phyloP scores from a whole-genome alignment of 805 yeast genomes.

The Saccharomycopsis sp. region DNA sequence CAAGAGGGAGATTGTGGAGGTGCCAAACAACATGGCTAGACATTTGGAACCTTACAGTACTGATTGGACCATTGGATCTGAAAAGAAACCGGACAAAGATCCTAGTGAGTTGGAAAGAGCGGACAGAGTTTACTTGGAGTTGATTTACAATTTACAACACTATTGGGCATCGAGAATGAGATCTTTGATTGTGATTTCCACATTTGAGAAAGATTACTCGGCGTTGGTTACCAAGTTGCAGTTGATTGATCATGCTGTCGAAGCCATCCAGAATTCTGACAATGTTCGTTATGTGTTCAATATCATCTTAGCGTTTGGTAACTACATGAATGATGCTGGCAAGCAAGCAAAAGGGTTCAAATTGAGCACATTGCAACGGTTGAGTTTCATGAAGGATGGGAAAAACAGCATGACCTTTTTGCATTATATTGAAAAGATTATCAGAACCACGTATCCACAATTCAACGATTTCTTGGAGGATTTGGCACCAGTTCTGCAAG shows the following conservation, averaged over 20 bases:
- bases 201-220: constrained; percentile 69
- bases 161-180: constrained; percentile 93
- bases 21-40: constrained; percentile 60
- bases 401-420: constrained; percentile 79
- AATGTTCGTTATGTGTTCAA: constrained; percentile 67
- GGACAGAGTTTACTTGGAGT: constrained; percentile 74
- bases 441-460: constrained; percentile 80
- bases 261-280: constrained; percentile 53
- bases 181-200: constrained; percentile 61
- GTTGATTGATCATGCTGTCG: constrained; percentile 64
- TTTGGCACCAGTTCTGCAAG: constrained; percentile 44
- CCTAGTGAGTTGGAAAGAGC: constrained; percentile 74
- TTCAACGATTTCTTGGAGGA: constrained; percentile 70
- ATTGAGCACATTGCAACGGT: constrained; percentile 77
- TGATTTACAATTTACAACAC: constrained; percentile 72
- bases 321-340: constrained; percentile 88
- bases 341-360: constrained; percentile 93
- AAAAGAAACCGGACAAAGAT: constrained; percentile 53
- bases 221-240: constrained; percentile 62
- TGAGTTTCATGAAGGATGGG: constrained; percentile 85
- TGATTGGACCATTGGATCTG: constrained; percentile 48
- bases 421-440: constrained; percentile 83
- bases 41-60: constrained; percentile 74
- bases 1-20: constrained; percentile 65
- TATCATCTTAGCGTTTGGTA: constrained; percentile 84